phyloP scores from a whole-genome alignment of 805 yeast genomes.

The Yamadazyma paraphyllophila region DNA sequence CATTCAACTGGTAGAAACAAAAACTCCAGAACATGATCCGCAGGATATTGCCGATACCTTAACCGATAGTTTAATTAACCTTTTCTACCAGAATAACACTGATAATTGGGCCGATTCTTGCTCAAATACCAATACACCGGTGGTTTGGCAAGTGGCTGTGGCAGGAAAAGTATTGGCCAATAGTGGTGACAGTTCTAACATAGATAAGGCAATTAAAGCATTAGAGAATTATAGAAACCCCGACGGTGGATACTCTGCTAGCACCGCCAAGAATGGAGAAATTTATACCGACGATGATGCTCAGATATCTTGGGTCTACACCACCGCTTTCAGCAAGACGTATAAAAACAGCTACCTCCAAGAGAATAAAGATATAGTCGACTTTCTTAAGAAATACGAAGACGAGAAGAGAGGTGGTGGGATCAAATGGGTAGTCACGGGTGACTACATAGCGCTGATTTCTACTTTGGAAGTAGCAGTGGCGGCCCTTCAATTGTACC shows the following conservation, averaged over 20 bases:
- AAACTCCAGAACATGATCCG: conserved; percentile 15
- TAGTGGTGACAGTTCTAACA: conserved; percentile 6
- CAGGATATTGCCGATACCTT: conserved; percentile 8
- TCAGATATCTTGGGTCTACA: conserved; percentile 23
- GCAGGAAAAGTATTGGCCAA: conserved; percentile 21
- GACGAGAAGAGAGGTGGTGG: conserved; percentile 52
- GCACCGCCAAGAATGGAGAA: conserved; percentile 20
- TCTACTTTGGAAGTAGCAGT: conserved; percentile 24
- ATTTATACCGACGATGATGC: conserved; percentile 28
- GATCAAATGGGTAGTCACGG: conserved; percentile 18
- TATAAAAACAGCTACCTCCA: conserved; percentile 1
- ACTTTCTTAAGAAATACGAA: conserved; percentile 64
- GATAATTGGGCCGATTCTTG: conserved; percentile 18
- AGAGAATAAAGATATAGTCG: conserved; percentile 12
- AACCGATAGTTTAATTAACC: conserved; percentile 3
- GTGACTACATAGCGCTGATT: conserved; percentile 22
- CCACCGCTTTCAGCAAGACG: conserved; percentile 13
- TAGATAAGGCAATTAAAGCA: conserved; percentile 12
- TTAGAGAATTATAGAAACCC: conserved; percentile 14
- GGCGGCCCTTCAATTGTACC: conserved; percentile 20
- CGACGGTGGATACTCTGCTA: conserved; percentile 23
- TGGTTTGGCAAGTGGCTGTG: conserved; percentile 25
- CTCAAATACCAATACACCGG: conserved; percentile 13
- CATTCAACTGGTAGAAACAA: conserved; percentile 14
- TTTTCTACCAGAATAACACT: conserved; percentile 11